These are phyloP conservation scores for Solanum clarkiae DNA, from an alignment of 257 asterid genomes.

Conservation along the genomic window DNA sequence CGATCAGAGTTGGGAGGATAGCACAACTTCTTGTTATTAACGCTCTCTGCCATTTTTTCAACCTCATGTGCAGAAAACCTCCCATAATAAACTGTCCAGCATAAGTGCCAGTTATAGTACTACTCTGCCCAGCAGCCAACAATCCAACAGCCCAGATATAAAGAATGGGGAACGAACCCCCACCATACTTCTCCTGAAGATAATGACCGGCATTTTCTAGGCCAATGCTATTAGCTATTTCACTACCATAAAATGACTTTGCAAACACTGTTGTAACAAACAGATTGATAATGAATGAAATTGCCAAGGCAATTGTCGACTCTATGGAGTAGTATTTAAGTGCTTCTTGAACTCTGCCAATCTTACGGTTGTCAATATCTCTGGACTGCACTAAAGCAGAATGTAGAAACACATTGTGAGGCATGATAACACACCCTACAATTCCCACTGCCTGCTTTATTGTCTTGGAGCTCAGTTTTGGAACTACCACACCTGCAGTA, in stretches of 20 bases:
- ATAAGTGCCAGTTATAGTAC: slow-evolving; percentile 73
- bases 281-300: slow-evolving; percentile 59
- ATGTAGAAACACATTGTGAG: slow-evolving; percentile 72
- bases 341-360: slow-evolving; percentile 64
- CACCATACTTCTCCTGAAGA: slow-evolving; percentile 68
- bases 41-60: slow-evolving; percentile 75
- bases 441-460: slow-evolving; percentile 73
- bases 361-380: slow-evolving; percentile 41
- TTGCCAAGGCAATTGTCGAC: slow-evolving; percentile 44
- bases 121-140: slow-evolving; percentile 78
- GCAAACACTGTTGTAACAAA: slow-evolving; percentile 74
- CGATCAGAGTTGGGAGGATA: slow-evolving; percentile 54
- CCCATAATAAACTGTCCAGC: slow-evolving; percentile 87
- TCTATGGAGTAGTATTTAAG: slow-evolving; percentile 65
- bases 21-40: slow-evolving; percentile 69
- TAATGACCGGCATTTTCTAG: slow-evolving; percentile 68
- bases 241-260: slow-evolving; percentile 63
- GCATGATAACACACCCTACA: slow-evolving; percentile 82
- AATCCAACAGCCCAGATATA: slow-evolving; percentile 79
- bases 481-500: slow-evolving; percentile 50
- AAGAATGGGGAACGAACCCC: slow-evolving; percentile 55
- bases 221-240: slow-evolving; percentile 48
- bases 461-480: slow-evolving; percentile 63
- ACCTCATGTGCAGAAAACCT: slow-evolving; percentile 48
- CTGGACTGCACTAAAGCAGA: slow-evolving; percentile 77